These are phyloP conservation scores for Vigna mungo DNA, from an alignment of 306 rosid species.

Conservation along the genomic window DNA sequence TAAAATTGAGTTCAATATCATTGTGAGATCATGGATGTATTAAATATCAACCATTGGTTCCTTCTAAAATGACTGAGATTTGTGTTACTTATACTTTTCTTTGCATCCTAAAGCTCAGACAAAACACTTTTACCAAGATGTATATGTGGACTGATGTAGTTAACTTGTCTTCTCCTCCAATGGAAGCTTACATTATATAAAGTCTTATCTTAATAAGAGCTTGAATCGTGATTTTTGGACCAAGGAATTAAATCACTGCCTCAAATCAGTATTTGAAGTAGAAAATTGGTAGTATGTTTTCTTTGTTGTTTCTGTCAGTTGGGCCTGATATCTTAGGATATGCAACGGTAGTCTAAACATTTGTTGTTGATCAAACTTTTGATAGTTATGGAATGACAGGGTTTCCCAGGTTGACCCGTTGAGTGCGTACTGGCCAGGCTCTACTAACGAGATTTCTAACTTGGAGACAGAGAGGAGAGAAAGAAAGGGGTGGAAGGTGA, in stretches of 20 bases:
- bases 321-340: slow-evolving; percentile 6
- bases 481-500: slow-evolving; percentile 98
- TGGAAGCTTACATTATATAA: slow-evolving; percentile 5
- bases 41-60: background rate
- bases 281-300: slow-evolving; percentile 27
- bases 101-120: slow-evolving; percentile 18
- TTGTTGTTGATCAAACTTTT: slow-evolving; percentile 43
- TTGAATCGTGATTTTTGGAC: background rate
- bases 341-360: slow-evolving; percentile 10
- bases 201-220: slow-evolving; percentile 7
- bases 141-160: slow-evolving; percentile 18
- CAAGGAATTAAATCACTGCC: background rate
- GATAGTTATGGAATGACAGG: slow-evolving; percentile 64
- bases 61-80: background rate
- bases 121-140: slow-evolving; percentile 4
- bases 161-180: slow-evolving; percentile 7
- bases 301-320: slow-evolving; percentile 23
- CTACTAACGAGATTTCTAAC: slow-evolving; percentile 59
- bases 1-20: slow-evolving; percentile 9
- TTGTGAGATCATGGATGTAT: background rate
- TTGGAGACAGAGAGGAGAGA: slow-evolving; percentile 71
- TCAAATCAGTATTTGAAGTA: slow-evolving; percentile 14
- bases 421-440: slow-evolving; percentile 78
- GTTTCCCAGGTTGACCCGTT: slow-evolving; percentile 79
- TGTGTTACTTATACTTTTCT: background rate